A percentile compares a stretch with the other conserved stretches of the same genome.
phyloP scores from a whole-genome alignment of 495 filamentous ascomycete species.

The Neurospora terricola region DNA sequence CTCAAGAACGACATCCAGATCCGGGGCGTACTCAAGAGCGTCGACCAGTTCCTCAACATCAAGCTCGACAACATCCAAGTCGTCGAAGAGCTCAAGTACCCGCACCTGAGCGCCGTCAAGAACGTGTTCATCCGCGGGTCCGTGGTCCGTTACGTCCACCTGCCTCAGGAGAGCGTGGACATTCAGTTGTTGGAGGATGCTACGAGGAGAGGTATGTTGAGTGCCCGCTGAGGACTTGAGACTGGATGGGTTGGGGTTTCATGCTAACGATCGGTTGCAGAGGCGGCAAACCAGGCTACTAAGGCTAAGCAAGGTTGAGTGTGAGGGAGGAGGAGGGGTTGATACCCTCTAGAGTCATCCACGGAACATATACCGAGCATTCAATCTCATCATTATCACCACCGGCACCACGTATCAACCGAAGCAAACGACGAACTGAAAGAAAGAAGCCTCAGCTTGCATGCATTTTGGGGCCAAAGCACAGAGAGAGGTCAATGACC shows the following conservation, averaged over 20 bases:
- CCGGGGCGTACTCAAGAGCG: conserved; percentile 85
- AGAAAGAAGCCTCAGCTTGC: too few species aligned
- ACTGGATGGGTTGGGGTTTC: background rate
- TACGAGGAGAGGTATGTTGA: conserved; percentile 70
- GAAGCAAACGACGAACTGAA: too few species aligned
- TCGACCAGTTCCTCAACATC: conserved; percentile 98
- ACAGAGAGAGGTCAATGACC: too few species aligned
- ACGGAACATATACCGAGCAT: too few species aligned
- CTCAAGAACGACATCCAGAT: conserved; percentile 99
- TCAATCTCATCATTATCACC: too few species aligned
- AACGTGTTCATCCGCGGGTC: conserved; percentile 97
- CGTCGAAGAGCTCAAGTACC: conserved; percentile 83
- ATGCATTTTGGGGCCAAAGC: too few species aligned
- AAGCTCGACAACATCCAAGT: conserved; percentile 93
- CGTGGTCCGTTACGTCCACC: conserved; percentile 90
- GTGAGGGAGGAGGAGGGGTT: conserved; percentile 4
- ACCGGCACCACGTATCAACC: background rate
- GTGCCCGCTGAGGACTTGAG: background rate
- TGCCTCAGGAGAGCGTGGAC: conserved; percentile 82
- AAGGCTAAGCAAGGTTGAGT: conserved; percentile 32
- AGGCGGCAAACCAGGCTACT: conserved; percentile 32
- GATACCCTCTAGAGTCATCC: too few species aligned
- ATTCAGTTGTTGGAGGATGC: conserved; percentile 90
- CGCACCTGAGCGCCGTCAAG: conserved; percentile 87
- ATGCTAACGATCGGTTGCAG: conserved; percentile 8